Base-by-base conservation (phyloP, 2,329 filamentous ascomycete genomes). In the Aspergillus costaricaensis region DNA sequence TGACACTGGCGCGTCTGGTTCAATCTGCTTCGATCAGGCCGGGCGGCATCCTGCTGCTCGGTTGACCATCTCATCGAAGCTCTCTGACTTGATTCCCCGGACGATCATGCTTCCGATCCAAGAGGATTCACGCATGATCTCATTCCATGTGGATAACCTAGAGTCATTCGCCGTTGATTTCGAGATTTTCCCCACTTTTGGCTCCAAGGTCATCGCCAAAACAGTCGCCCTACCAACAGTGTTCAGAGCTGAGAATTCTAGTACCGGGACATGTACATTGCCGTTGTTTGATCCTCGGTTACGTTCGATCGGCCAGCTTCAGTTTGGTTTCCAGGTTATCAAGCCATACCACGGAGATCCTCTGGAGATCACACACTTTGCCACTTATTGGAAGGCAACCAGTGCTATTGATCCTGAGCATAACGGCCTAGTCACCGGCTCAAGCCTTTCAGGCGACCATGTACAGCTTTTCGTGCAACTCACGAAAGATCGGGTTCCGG, bases 341-440 rank as follows among this genome's bases (percentile, higher is more conserved):
- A 97, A 96, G 72, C 95, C 95, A 0, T 99, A 98, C 79, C 87
- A 88, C 64, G 94, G 95, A 7, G 90, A 92, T 62, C 92, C 95
- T 3, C 82, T 99, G 21, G 95, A 99, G 76, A 97, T 99, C 62
- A 96, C 95, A 1, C 93, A 98, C 72, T 99, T 98, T 69, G 95
- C 96, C 64, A 98, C 95, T 0, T 99, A 99, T 77, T 99, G 95
- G 95, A 99, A 98, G 77, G 94, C 94, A 0, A 99, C 95, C 1
- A 96, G 92, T 70, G 92, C 96, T 68, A 85, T 95, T 51, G 92
- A 96, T 73, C 88, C 91, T 54, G 91, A 92, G 50, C 89, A 90
- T 23, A 95, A 86, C 71, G 91, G 92, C 23, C 86, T 98, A 23
- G 91, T 99, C 17, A 98, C 94, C 0, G 95, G 94, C 0, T 98